Conservation (phyloP, 2,329 filamentous ascomycete genomes). For the Cadophora gregata region DNA sequence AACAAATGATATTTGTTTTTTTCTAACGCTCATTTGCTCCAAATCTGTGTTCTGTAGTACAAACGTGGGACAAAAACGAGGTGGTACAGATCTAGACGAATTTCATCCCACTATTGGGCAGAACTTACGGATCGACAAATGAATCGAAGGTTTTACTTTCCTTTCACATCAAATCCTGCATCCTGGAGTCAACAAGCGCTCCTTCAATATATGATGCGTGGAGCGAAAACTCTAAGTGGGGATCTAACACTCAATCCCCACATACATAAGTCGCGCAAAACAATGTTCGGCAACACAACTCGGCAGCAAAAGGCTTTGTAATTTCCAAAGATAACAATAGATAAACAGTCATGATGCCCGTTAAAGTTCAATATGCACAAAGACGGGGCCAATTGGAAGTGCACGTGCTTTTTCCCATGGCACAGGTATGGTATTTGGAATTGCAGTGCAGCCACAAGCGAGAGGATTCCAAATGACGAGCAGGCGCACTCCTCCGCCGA, state of each 20-base stretch:
- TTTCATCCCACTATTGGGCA: neutral
- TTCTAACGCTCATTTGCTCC: neutral
- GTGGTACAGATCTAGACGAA: slow-evolving; percentile 1
- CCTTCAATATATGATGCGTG: neutral
- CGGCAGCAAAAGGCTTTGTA: neutral
- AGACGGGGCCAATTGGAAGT: neutral
- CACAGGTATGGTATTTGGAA: slow-evolving; percentile 11
- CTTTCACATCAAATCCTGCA: neutral
- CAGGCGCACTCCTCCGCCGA: neutral
- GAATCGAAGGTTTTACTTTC: neutral
- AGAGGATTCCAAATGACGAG: slow-evolving; percentile 8
- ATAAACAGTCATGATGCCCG: neutral
- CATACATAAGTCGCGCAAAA: neutral
- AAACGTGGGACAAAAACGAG: slow-evolving; percentile 10
- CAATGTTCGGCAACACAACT: neutral
- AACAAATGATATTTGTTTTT: neutral
- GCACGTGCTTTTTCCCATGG: neutral
- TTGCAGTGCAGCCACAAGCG: neutral
- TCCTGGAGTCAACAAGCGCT: neutral
- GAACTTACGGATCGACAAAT: neutral
- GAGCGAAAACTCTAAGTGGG: neutral
- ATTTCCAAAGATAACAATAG: neutral
- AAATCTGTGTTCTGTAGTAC: neutral
- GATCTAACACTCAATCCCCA: neutral
- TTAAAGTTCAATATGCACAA: neutral